A percentile compares a stretch with the other conserved stretches of the same genome.
phyloP scores from a whole-genome alignment of 2,329 filamentous ascomycete species.

The Fusarium sp. region DNA sequence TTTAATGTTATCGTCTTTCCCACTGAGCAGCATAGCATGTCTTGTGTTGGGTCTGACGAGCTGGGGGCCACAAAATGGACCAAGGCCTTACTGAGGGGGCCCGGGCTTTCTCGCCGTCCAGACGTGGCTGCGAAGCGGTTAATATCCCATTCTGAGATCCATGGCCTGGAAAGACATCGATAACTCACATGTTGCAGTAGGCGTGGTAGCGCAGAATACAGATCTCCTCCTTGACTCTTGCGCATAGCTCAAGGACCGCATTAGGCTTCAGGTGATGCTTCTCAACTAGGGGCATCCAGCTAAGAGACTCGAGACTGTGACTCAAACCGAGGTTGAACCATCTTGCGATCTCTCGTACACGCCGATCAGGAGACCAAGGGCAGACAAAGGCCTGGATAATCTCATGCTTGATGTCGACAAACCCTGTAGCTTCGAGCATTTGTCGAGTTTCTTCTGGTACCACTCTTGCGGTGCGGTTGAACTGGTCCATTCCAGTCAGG shows the following conservation, averaged over 20 bases:
- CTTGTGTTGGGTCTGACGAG: conserved; percentile 9
- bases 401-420: conserved; percentile 77
- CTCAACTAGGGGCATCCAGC: conserved; percentile 73
- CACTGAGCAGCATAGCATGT: not conserved
- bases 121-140: conserved; percentile 35
- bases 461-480: conserved; percentile 70
- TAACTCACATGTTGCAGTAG: conserved; percentile 78
- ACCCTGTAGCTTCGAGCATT: conserved; percentile 73
- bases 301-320: conserved; percentile 75
- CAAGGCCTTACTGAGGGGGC: conserved; percentile 32
- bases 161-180: not conserved
- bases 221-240: conserved; percentile 71
- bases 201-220: conserved; percentile 71
- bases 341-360: conserved; percentile 72
- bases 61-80: conserved; percentile 2
- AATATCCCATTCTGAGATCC: not conserved
- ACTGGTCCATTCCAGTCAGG: conserved; percentile 70
- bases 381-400: conserved; percentile 75
- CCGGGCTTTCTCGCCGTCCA: conserved; percentile 43
- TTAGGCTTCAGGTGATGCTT: conserved; percentile 57
- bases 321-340: conserved; percentile 86
- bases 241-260: conserved; percentile 68
- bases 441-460: conserved; percentile 59
- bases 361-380: conserved; percentile 71
- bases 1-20: not conserved